These are phyloP conservation scores for Boechera divaricarpa DNA, from an alignment of 345 rosid genomes.

Conservation along the genomic window DNA sequence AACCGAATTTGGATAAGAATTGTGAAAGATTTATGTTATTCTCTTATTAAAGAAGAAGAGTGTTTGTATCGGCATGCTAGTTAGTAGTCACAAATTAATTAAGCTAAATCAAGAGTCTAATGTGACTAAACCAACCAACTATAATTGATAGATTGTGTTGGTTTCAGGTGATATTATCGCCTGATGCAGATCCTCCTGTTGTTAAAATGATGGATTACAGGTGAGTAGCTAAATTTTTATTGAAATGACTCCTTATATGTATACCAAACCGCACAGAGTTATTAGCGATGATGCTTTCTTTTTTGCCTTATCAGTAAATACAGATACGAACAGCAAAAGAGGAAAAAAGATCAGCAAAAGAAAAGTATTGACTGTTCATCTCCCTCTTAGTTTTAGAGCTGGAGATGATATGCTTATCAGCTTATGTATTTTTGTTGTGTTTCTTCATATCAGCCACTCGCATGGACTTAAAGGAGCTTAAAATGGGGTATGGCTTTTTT, in stretches of 20 bases:
- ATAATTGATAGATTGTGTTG: background rate
- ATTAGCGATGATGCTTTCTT: background rate
- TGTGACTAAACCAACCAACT: background rate
- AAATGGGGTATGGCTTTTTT: conserved; percentile 71
- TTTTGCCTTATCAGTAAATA: conserved; percentile 61
- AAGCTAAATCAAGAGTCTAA: background rate
- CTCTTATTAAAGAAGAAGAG: no score
- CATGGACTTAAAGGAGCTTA: conserved; percentile 85
- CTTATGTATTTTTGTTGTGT: conserved; percentile 22
- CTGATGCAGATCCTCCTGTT: conserved; percentile 96
- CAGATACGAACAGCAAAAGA: conserved; percentile 83
- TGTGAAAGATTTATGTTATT: no score
- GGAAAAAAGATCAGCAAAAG: conserved; percentile 84
- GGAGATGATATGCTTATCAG: conserved; percentile 13
- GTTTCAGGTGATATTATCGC: conserved; percentile 80
- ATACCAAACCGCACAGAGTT: background rate
- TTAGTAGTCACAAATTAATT: background rate
- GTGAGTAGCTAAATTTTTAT: conserved; percentile 43
- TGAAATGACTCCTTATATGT: conserved; percentile 27
- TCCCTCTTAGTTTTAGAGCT: conserved; percentile 36
- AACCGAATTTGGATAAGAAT: no score
- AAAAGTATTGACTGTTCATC: conserved; percentile 65
- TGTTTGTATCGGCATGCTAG: no score
- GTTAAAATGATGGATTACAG: conserved; percentile 90
- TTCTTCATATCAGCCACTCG: conserved; percentile 59